Conservation (phyloP, 1,139 yeast genomes). For the Kodamaea ohmeri region DNA sequence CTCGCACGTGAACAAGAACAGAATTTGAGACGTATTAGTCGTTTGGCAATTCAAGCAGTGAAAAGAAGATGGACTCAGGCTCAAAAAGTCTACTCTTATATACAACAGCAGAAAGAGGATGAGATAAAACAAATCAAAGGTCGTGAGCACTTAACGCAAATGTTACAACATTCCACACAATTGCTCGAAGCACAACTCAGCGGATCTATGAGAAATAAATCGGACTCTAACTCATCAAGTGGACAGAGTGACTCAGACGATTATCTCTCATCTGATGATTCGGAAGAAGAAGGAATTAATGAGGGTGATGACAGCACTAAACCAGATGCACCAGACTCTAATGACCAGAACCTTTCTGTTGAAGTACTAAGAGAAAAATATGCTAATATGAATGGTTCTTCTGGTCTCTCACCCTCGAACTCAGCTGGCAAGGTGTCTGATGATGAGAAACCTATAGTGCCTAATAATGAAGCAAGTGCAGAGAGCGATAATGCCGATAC, state of each 20-base stretch:
- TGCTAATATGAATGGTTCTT: conserved; percentile 41
- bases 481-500: conserved; percentile 5
- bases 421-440: not conserved
- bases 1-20: conserved; percentile 68
- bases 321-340: conserved; percentile 14
- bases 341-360: conserved; percentile 49
- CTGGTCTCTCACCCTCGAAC: conserved; percentile 12
- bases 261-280: conserved; percentile 13
- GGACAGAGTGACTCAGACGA: conserved; percentile 16
- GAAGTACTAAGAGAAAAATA: conserved; percentile 69
- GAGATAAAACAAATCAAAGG: conserved; percentile 74
- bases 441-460: too few relatives aligned
- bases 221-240: conserved; percentile 13
- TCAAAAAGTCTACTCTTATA: conserved; percentile 67
- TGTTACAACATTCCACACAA: conserved; percentile 88
- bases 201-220: conserved; percentile 28
- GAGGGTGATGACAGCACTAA: conserved; percentile 7
- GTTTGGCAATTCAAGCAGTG: conserved; percentile 78
- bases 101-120: conserved; percentile 57
- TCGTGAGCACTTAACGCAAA: conserved; percentile 81
- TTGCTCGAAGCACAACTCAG: conserved; percentile 80
- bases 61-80: conserved; percentile 91
- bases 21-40: conserved; percentile 65
- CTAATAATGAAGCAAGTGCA: not conserved
- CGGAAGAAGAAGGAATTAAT: conserved; percentile 6